phyloP scores from a whole-genome alignment of 176 grass and related monocot genomes.

The Olyra latifolia region DNA sequence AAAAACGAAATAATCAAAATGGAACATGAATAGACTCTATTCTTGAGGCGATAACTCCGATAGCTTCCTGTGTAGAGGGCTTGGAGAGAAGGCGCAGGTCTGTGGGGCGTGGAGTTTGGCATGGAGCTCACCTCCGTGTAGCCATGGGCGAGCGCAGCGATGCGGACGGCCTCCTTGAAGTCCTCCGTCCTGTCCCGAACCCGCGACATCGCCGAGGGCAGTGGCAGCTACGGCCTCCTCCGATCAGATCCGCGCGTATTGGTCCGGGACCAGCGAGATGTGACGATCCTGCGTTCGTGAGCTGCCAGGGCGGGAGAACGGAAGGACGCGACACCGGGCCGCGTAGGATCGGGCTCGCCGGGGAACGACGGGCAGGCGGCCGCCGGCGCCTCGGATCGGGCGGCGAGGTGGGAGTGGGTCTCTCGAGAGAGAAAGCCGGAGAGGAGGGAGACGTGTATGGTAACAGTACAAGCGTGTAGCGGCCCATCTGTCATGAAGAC shows the following conservation, averaged over 20 bases:
- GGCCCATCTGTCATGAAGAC: neutral
- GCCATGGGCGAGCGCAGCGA: constrained; percentile 57
- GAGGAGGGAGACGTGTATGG: constrained; percentile 11
- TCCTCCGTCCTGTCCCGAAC: constrained; percentile 82
- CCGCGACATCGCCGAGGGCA: constrained; percentile 57
- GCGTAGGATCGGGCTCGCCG: neutral
- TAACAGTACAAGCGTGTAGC: neutral
- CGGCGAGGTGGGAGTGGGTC: constrained; percentile 3
- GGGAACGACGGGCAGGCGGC: neutral
- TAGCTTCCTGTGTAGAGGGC: neutral
- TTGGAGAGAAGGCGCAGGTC: neutral
- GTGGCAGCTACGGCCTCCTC: constrained; percentile 16
- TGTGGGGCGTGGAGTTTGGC: neutral
- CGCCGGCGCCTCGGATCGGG: constrained; percentile 32
- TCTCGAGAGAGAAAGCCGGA: neutral
- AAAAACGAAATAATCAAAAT: constrained; percentile 8
- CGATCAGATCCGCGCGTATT: constrained; percentile 30
- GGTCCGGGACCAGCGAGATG: neutral
- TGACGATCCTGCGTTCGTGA: neutral
- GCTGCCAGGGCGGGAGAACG: neutral
- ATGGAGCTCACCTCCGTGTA: constrained; percentile 63
- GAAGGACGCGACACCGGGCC: neutral
- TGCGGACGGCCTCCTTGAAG: constrained; percentile 70
- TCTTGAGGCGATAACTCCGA: neutral
- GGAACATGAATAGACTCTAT: neutral